Conservation (phyloP, 2,329 filamentous ascomycete genomes). For the Capronia epimyces region DNA sequence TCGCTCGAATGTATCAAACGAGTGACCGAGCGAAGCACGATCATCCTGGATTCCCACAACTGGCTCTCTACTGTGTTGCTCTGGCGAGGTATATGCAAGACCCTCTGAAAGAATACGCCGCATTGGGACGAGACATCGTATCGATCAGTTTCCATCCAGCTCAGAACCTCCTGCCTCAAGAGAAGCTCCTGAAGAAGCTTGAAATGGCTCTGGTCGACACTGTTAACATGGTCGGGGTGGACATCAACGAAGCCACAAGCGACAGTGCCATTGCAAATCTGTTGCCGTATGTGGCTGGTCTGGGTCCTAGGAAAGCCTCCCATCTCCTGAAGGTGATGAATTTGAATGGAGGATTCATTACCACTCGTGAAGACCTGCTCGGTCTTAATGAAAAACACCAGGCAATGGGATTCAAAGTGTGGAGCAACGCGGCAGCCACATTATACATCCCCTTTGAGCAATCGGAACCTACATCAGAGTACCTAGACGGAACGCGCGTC, state of each 20-base stretch:
- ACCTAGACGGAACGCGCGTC: slow-evolving; percentile 91
- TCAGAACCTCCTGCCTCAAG: slow-evolving; percentile 79
- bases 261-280: slow-evolving; percentile 80
- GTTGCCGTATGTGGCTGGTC: slow-evolving; percentile 81
- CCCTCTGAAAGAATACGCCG: slow-evolving; percentile 92
- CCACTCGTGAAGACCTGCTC: slow-evolving; percentile 78
- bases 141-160: slow-evolving; percentile 85
- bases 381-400: slow-evolving; percentile 78
- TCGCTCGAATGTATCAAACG: slow-evolving; percentile 91
- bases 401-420: slow-evolving; percentile 83
- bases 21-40: slow-evolving; percentile 73
- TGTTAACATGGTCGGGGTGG: slow-evolving; percentile 92
- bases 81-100: slow-evolving; percentile 90
- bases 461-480: slow-evolving; percentile 77
- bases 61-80: slow-evolving; percentile 84
- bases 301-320: slow-evolving; percentile 86
- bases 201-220: slow-evolving; percentile 98
- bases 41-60: slow-evolving; percentile 70
- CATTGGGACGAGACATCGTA: slow-evolving; percentile 77
- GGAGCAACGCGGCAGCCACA: slow-evolving; percentile 96
- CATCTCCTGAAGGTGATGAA: slow-evolving; percentile 84
- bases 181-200: slow-evolving; percentile 77
- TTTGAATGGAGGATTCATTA: slow-evolving; percentile 78
- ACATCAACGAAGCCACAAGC: slow-evolving; percentile 83
- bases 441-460: slow-evolving; percentile 82